Evolutionary conservation across 805 yeast species (phyloP).

Genomic region (Sugiyamaella lignohabitans): DNA sequence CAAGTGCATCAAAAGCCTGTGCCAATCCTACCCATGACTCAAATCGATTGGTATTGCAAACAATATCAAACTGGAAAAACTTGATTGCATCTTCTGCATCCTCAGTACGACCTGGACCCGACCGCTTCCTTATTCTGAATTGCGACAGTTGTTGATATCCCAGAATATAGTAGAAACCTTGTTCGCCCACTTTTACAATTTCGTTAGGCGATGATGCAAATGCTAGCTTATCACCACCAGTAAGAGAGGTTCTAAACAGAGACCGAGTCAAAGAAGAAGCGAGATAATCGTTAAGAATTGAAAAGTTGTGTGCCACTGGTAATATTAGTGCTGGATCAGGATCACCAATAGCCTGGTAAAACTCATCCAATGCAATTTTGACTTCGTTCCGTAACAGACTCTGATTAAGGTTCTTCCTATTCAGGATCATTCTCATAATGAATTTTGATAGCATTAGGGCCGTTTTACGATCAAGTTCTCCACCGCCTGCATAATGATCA

Average conservation of each 20-base stretch:
- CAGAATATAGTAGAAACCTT: constrained; percentile 64
- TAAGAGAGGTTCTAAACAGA: constrained; percentile 18
- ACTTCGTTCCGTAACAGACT: constrained; percentile 61
- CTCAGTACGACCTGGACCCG: constrained; percentile 73
- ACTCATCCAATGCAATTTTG: constrained; percentile 62
- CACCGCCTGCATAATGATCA: constrained; percentile 50
- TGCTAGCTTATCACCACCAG: constrained; percentile 20
- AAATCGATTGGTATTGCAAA: constrained; percentile 57
- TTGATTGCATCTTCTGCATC: constrained; percentile 71
- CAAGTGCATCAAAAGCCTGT: constrained; percentile 67
- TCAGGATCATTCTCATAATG: constrained; percentile 49
- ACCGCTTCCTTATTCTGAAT: constrained; percentile 63
- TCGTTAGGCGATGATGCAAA: constrained; percentile 24
- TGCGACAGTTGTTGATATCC: constrained; percentile 63
- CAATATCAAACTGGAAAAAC: constrained; percentile 58
- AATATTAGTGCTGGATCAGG: constrained; percentile 33
- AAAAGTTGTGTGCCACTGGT: constrained; percentile 33
- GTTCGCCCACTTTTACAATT: constrained; percentile 34
- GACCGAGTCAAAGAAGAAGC: constrained; percentile 21
- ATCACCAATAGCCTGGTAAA: constrained; percentile 66
- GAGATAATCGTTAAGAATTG: constrained; percentile 41
- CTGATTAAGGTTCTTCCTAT: constrained; percentile 53
- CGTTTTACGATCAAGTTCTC: constrained; percentile 37
- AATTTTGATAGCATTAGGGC: constrained; percentile 39
- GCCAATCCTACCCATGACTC: constrained; percentile 88